A percentile compares a stretch with the other conserved stretches of the same genome.
Conservation (phyloP, 2,329 filamentous ascomycete genomes). For the Monilinia fructigena region DNA sequence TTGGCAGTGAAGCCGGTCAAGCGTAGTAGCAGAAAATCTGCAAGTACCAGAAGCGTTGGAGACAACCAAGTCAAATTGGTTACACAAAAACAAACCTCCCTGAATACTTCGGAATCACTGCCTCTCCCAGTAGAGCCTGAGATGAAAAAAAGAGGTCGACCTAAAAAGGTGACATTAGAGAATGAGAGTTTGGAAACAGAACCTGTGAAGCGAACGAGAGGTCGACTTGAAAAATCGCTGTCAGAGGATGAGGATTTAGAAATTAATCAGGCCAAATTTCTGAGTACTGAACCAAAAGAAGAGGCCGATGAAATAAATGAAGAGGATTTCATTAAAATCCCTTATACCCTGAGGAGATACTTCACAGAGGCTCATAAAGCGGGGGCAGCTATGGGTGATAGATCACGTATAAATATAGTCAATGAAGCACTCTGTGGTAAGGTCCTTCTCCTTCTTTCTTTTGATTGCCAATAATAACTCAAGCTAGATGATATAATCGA, state of each 20-base stretch:
- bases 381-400: background rate
- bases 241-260: background rate
- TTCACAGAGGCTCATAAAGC: background rate
- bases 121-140: background rate
- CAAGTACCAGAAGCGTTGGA: background rate
- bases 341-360: background rate
- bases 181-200: background rate
- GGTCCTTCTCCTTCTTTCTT: background rate
- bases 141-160: background rate
- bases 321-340: conserved; percentile 3
- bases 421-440: conserved; percentile 49
- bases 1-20: background rate
- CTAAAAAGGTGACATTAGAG: background rate
- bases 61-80: background rate
- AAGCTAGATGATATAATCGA: conserved; percentile 46
- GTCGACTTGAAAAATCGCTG: background rate
- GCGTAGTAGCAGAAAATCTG: background rate
- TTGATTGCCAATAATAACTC: background rate
- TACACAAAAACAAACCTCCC: background rate
- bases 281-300: background rate
- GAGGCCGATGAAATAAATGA: background rate
- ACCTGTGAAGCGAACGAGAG: background rate
- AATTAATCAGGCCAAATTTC: background rate
- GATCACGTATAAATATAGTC: conserved; percentile 52
- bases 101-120: background rate